Evolutionary conservation across 2,329 filamentous ascomycete genomes (phyloP), one percentile per base, ranked within the genome.

Genomic region (Fusarium albidum): DNA sequence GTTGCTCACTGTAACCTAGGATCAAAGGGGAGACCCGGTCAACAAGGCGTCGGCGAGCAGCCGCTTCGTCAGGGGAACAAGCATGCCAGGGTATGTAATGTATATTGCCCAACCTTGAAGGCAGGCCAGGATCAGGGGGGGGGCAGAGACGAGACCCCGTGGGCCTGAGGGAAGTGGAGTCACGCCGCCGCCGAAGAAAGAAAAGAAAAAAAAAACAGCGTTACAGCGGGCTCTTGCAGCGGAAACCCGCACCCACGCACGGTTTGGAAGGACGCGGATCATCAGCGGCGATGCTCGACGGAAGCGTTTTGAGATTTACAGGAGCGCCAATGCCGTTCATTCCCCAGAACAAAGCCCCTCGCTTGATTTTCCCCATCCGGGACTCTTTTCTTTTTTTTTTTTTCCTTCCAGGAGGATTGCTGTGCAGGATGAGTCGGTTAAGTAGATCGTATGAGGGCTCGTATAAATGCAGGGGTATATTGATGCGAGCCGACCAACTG

Each of bases 231-330:
- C 45, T 61, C 45, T 59, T 39, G 49, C 44, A 59, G 40, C 58
- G 58, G 58, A 53, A 61, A 43, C 58, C 45, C 57, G 59, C 58
- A 58, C 48, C 40, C 58, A 42, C 57, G 59, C 58, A 58, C 48
- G 52, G 29, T 25, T n/a, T n/a, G n/a, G 47, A 49, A 52, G 47
- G 52, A 43, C 47, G 39, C n/a, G 33, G 32, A 59, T 59, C 57
- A 49, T 28, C 52, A 48, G 28, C 42, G 21, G 7, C 12, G 57
- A 45, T 21, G 47, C n/a, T 39, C 39, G 44, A 47, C 35, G 26
- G 44, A 31, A 58, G 58, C 57, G 49, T 40, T 35, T 34, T 43
- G 53, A 34, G 48, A 49, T 18, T n/a, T n/a, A 21, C 45, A 42
- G 33, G 25, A 34, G 41, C 12, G 33, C 33, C 44, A 55, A 55